Evolutionary conservation across 1,139 yeast species (phyloP), one percentile per base, ranked within the genome.

Genomic region (Pichia sp.): DNA sequence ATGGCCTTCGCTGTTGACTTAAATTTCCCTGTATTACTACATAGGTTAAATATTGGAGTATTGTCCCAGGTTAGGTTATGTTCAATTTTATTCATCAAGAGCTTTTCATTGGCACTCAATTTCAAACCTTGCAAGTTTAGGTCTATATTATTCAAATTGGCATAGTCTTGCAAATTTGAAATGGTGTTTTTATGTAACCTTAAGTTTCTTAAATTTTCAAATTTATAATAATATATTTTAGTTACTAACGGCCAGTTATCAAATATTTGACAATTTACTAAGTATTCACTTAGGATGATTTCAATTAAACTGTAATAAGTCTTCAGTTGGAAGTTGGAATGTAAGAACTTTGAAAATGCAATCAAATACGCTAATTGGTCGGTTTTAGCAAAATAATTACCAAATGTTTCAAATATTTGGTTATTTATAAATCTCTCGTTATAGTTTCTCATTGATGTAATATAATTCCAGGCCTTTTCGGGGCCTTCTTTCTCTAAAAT

Each of bases 161-260:
- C 58, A 38, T 53, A 55, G 44, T 53, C 55, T 5, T 54, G 49
- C 27, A 59, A 43, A 10, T 46, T 40, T 16, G 50, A 44, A 2
- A 42, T 8, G 4, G 49, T 42, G 23, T 39, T 41, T 1, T 34
- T 16, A 32, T 40, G 37, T 11, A 29, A 6, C 11, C 6, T 11
- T 5, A 8, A 7, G 6, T 31, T 38, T 5, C 10, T 4, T 31
- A 31, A 11, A 8, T 8, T 11, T 8, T 8, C 8, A 8, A 11
- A 31, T 11, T 8, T 8, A 31, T 31, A 8, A 11, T 8, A 8
- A 11, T 16, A 4, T 7, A 47, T 33, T 31, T 55, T 44, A 1
- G 52, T 49, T 5, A 58, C 29, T 4, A 41, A 41, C 3, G 47
- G 42, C 62, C 62, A 59, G 10, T 53, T 49, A 2, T 53, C 55